Conservation (phyloP, 495 filamentous ascomycete genomes). For the Penicillium crystallinum region DNA sequence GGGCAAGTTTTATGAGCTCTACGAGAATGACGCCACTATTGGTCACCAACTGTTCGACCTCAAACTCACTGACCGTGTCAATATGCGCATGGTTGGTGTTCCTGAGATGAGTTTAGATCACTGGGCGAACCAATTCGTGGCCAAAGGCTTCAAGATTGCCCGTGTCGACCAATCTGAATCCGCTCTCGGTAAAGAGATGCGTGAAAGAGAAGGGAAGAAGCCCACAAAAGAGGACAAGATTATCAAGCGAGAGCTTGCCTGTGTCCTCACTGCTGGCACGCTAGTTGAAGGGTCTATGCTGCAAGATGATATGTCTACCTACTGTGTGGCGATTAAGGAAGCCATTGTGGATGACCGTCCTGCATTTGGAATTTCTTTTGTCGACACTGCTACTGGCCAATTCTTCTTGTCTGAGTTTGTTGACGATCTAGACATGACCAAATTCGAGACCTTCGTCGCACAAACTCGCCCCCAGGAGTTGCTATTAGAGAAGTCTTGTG, state of each 20-base stretch:
- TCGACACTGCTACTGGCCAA: conserved; percentile 93
- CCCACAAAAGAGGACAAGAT: conserved; percentile 75
- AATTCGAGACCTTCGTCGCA: conserved; percentile 96
- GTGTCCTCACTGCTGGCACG: conserved; percentile 86
- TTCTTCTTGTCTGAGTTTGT: conserved; percentile 89
- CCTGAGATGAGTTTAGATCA: conserved; percentile 84
- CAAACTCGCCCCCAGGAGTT: conserved; percentile 88
- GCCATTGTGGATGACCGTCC: conserved; percentile 68
- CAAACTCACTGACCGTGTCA: conserved; percentile 96
- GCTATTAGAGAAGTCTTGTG: conserved; percentile 78
- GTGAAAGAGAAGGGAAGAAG: conserved; percentile 67
- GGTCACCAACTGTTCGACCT: conserved; percentile 96
- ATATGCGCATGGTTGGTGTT: conserved; percentile 98
- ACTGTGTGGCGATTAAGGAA: conserved; percentile 95
- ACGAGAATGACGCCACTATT: conserved; percentile 96
- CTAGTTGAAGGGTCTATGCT: conserved; percentile 95
- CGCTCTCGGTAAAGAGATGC: conserved; percentile 95
- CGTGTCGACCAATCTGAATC: conserved; percentile 95
- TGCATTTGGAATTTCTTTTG: conserved; percentile 86
- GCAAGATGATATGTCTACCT: conserved; percentile 96
- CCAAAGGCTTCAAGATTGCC: conserved; percentile 93
- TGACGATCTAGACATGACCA: conserved; percentile 91
- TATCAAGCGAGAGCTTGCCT: conserved; percentile 84
- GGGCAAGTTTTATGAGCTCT: conserved; percentile 98
- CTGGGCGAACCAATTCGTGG: conserved; percentile 93